These are phyloP conservation scores for Cucurbita pepo DNA, from an alignment of 306 rosid species.

Conservation along the genomic window DNA sequence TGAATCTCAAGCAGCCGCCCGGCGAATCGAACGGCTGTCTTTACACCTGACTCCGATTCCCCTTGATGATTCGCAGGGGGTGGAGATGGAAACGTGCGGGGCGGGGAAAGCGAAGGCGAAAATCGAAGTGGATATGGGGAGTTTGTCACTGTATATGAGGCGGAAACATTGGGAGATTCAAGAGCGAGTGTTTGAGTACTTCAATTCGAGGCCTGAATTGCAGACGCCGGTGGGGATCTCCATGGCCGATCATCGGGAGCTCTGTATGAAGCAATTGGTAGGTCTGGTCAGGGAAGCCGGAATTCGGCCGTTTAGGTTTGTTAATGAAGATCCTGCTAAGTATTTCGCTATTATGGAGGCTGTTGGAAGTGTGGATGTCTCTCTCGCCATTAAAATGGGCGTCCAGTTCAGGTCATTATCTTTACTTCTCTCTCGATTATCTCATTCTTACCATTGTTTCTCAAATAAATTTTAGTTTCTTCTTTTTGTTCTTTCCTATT, in stretches of 20 bases:
- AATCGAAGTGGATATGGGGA: conserved; percentile 15
- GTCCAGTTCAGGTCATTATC: conserved; percentile 64
- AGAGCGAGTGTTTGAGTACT: conserved; percentile 42
- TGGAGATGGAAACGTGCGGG: conserved; percentile 30
- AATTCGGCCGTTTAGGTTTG: conserved; percentile 40
- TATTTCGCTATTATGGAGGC: conserved; percentile 73
- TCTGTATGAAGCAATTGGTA: conserved; percentile 65
- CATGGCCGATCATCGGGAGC: conserved; percentile 52
- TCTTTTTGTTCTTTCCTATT: too few species aligned
- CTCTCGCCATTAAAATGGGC: conserved; percentile 83
- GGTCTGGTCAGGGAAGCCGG: conserved; percentile 72
- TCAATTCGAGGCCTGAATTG: conserved; percentile 52
- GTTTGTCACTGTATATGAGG: conserved; percentile 35
- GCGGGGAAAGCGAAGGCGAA: neutral
- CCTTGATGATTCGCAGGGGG: neutral
- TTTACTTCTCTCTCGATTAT: neutral
- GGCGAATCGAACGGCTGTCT: conserved; percentile 45
- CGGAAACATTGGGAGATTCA: conserved; percentile 61
- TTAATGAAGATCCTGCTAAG: conserved; percentile 45
- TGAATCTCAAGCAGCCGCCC: conserved; percentile 11
- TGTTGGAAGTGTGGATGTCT: conserved; percentile 72
- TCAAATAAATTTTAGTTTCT: neutral
- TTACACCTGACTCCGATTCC: conserved; percentile 38
- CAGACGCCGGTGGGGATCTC: conserved; percentile 75
- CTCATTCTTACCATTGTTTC: neutral